Evolutionary conservation across 2,329 filamentous ascomycete genomes (phyloP).

Genomic region (Verticillium isaacii): DNA sequence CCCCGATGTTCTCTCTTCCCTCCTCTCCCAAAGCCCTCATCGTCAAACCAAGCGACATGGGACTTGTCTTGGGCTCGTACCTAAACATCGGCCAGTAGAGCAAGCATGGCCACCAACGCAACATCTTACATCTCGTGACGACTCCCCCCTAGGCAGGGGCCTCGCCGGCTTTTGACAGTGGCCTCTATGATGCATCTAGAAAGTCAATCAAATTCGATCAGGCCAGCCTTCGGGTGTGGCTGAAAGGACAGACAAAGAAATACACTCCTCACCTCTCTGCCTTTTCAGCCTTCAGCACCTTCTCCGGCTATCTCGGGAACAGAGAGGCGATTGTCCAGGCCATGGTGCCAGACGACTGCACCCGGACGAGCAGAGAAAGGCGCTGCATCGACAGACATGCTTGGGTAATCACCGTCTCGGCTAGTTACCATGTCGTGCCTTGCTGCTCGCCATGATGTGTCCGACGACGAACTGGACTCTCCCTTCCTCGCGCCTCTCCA

Average conservation of each 20-base stretch:
- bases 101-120: no score
- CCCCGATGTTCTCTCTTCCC: no score
- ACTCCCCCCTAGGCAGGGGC: background rate
- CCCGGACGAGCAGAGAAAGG: background rate
- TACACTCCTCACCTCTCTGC: background rate
- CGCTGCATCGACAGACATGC: background rate
- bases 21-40: no score
- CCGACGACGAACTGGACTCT: background rate
- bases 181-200: background rate
- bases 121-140: background rate
- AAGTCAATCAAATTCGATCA: background rate
- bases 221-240: background rate
- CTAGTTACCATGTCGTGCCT: background rate
- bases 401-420: background rate
- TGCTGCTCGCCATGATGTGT: background rate
- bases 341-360: background rate
- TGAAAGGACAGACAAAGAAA: background rate
- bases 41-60: no score
- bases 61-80: no score
- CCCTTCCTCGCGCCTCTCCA: background rate
- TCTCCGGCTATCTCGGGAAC: background rate
- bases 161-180: background rate
- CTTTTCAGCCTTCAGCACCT: background rate
- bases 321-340: background rate
- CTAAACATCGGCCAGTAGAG: no score